phyloP scores from a whole-genome alignment of 352 stramenopile genomes.

The Globisporangium viniferum region DNA sequence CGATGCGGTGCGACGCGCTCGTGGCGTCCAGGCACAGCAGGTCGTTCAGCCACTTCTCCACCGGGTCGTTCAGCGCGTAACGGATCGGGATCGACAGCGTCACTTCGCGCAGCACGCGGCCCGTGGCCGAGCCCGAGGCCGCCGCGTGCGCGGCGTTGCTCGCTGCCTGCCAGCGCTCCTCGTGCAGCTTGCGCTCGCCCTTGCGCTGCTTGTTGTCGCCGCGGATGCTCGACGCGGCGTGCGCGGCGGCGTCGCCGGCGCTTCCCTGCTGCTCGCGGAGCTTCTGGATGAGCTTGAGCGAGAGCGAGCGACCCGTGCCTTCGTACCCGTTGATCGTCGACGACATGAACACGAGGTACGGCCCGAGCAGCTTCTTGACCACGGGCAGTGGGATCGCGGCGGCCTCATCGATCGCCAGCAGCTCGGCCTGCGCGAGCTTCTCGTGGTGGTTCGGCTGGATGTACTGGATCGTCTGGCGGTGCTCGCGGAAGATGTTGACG shows the following conservation, averaged over 20 bases:
- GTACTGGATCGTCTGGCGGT: constrained; percentile 98
- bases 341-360: constrained; percentile 98
- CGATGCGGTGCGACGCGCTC: constrained; percentile 81
- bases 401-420: constrained; percentile 98
- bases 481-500: constrained; percentile 97
- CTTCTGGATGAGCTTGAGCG: constrained; percentile 99
- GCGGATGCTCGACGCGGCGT: constrained; percentile 70
- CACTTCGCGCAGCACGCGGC: constrained; percentile 92
- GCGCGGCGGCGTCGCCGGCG: constrained; percentile 52
- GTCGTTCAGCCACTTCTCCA: constrained; percentile 97
- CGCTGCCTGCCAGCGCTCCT: constrained; percentile 94
- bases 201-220: constrained; percentile 92
- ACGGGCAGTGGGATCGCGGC: constrained; percentile 99
- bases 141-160: constrained; percentile 80
- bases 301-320: constrained; percentile 97
- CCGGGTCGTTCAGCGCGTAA: constrained; percentile 93
- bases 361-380: constrained; percentile 94
- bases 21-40: constrained; percentile 96
- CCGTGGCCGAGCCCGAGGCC: constrained; percentile 42
- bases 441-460: constrained; percentile 93
- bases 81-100: constrained; percentile 97
- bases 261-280: constrained; percentile 92
- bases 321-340: constrained; percentile 99
- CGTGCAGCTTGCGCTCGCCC: constrained; percentile 95
- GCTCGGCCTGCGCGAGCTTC: constrained; percentile 96